Percentiles rank a stretch among this genome's conserved stretches.
Conservation (phyloP, 345 rosid species). For the Streptanthus diversifolius region DNA sequence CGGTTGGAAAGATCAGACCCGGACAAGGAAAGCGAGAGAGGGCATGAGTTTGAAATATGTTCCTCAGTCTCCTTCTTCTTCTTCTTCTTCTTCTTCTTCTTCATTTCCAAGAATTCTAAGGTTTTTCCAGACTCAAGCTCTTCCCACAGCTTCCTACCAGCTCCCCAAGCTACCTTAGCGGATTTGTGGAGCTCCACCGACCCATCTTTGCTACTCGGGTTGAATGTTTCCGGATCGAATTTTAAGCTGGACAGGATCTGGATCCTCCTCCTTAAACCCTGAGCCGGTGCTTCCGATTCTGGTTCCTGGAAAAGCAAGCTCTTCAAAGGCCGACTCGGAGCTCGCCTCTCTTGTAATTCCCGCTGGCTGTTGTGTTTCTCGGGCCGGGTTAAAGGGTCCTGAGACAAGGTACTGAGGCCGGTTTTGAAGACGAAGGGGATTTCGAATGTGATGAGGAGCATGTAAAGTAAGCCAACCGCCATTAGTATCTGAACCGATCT, state of each 20-base stretch:
- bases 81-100: constrained; percentile 20
- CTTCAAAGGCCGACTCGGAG: constrained; percentile 60
- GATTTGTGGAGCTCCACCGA: constrained; percentile 58
- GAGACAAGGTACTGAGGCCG: constrained; percentile 40
- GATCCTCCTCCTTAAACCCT: neutral
- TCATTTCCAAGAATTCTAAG: neutral
- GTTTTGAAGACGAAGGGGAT: constrained; percentile 60
- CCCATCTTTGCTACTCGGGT: constrained; percentile 39
- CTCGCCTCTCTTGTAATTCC: constrained; percentile 42
- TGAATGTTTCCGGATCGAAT: constrained; percentile 51
- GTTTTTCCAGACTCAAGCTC: constrained; percentile 49
- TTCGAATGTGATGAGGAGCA: constrained; percentile 58
- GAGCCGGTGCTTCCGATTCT: constrained; percentile 29
- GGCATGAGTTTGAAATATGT: constrained; percentile 36
- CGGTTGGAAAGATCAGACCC: constrained; percentile 49
- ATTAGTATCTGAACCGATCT: constrained; percentile 63
- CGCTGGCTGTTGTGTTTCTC: constrained; percentile 44
- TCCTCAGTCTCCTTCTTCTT: constrained; percentile 40
- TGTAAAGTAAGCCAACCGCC: constrained; percentile 48
- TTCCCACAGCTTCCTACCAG: constrained; percentile 63
- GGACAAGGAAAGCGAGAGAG: constrained; percentile 50
- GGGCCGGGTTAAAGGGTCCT: constrained; percentile 47
- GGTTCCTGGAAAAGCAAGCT: constrained; percentile 39
- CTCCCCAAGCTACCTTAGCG: constrained; percentile 64
- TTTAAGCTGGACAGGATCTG: constrained; percentile 45